These are phyloP conservation scores for Arctostaphylos glauca DNA, from an alignment of 148 eudicot species.

Conservation along the genomic window DNA sequence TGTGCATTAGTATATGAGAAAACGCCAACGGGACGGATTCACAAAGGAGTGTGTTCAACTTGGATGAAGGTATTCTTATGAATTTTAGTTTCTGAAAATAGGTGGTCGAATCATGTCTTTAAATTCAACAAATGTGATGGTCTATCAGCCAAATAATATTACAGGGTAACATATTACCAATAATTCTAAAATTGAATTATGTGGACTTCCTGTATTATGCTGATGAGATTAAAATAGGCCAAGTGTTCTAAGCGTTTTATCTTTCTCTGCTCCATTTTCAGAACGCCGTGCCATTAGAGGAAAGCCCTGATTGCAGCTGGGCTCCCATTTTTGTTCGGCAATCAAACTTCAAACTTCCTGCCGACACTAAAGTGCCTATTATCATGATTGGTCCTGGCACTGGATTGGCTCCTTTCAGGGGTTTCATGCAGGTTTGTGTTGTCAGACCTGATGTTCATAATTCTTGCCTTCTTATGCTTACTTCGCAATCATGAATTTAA, in stretches of 20 bases:
- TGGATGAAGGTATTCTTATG: slow-evolving; percentile 84
- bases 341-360: slow-evolving; percentile 89
- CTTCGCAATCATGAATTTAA: background rate
- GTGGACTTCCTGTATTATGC: background rate
- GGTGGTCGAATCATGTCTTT: background rate
- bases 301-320: slow-evolving; percentile 63
- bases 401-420: slow-evolving; percentile 98
- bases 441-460: background rate
- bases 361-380: slow-evolving; percentile 71
- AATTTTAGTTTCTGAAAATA: background rate
- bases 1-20: slow-evolving; percentile 81
- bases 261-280: slow-evolving; percentile 36
- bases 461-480: background rate
- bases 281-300: slow-evolving; percentile 69
- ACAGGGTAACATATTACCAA: background rate
- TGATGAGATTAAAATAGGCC: background rate
- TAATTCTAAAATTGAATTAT: background rate
- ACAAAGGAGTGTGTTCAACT: slow-evolving; percentile 95
- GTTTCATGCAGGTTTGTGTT: slow-evolving; percentile 79
- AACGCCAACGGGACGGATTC: slow-evolving; percentile 84
- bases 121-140: background rate
- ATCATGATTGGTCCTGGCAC: slow-evolving; percentile 99
- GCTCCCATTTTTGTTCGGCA: slow-evolving; percentile 89
- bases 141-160: background rate
- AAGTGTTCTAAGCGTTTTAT: background rate